Conservation (phyloP, 371 early-diverging fungal species). For the Mucor lusitanicus region DNA sequence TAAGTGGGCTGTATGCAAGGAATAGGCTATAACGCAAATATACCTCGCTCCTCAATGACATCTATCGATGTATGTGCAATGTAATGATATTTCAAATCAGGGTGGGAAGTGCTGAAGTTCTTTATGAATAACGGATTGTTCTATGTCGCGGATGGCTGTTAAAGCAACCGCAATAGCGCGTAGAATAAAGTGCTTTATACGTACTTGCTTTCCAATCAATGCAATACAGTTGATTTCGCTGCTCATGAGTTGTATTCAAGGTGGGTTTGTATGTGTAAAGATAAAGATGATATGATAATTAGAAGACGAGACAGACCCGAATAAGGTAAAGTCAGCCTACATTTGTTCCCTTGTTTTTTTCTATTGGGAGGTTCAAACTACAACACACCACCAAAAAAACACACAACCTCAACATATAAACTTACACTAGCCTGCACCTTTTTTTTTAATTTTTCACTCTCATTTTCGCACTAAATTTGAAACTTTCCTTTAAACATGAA, state of each 20-base stretch:
- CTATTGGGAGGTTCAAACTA: neutral
- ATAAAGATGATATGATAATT: neutral
- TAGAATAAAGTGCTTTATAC: neutral
- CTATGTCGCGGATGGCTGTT: conserved; percentile 30
- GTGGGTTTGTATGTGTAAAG: neutral
- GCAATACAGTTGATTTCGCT: conserved; percentile 77
- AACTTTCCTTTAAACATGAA: conserved; percentile 37
- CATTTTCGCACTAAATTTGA: neutral
- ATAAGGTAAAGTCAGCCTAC: neutral
- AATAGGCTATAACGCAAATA: neutral
- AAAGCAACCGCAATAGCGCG: neutral
- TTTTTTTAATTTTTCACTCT: conserved; percentile 4
- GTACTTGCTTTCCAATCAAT: conserved; percentile 64
- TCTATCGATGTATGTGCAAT: conserved; percentile 88
- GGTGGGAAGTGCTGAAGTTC: conserved; percentile 72
- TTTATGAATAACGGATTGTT: conserved; percentile 86
- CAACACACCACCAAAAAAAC: neutral
- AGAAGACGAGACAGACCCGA: neutral
- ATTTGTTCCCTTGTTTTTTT: neutral
- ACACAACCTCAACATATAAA: neutral
- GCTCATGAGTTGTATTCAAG: conserved; percentile 29
- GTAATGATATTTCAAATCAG: conserved; percentile 86
- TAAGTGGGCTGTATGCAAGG: neutral
- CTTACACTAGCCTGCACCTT: conserved; percentile 1
- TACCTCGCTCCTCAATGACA: conserved; percentile 85